Evolutionary conservation across 805 yeast species (phyloP).

Genomic region (Wickerhamiella domercqiae): DNA sequence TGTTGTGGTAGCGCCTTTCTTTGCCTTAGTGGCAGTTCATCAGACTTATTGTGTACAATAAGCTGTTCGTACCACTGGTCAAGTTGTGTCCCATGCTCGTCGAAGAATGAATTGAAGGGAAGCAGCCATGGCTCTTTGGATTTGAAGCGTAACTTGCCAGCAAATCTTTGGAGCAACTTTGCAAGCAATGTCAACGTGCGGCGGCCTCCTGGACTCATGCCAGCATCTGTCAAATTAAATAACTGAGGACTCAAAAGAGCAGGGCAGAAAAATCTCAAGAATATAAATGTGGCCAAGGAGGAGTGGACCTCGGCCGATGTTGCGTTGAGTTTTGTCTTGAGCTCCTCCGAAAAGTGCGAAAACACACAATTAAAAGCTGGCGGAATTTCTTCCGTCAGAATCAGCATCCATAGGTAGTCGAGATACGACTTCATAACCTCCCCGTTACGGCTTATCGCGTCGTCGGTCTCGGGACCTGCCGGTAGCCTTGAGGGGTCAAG

Average conservation of each 20-base stretch:
- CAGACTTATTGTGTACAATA: slow-evolving; percentile 25
- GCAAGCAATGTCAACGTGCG: slow-evolving; percentile 71
- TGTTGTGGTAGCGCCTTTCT: slow-evolving; percentile 15
- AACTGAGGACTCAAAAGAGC: slow-evolving; percentile 81
- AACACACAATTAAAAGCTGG: slow-evolving; percentile 15
- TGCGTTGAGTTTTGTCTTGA: slow-evolving; percentile 5
- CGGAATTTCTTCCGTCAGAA: slow-evolving; percentile 15
- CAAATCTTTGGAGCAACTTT: slow-evolving; percentile 56
- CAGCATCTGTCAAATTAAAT: slow-evolving; percentile 54
- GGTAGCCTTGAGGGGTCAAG: slow-evolving; percentile 57
- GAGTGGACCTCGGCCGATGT: slow-evolving; percentile 32
- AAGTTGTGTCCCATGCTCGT: slow-evolving; percentile 40
- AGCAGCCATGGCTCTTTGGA: slow-evolving; percentile 73
- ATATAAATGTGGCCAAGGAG: slow-evolving; percentile 70
- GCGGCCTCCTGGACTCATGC: slow-evolving; percentile 56
- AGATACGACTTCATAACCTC: slow-evolving; percentile 32
- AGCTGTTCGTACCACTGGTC: slow-evolving; percentile 56
- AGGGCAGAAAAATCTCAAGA: slow-evolving; percentile 76
- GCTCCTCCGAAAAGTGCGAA: slow-evolving; percentile 8
- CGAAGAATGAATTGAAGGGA: slow-evolving; percentile 53
- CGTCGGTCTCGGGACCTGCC: slow-evolving; percentile 20
- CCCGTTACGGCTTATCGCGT: slow-evolving; percentile 31
- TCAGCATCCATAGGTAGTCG: slow-evolving; percentile 15
- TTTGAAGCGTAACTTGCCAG: slow-evolving; percentile 60
- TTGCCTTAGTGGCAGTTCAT: slow-evolving; percentile 12